Base-by-base conservation (phyloP, 2,329 filamentous ascomycete species). In the Verticillium klebahnii region DNA sequence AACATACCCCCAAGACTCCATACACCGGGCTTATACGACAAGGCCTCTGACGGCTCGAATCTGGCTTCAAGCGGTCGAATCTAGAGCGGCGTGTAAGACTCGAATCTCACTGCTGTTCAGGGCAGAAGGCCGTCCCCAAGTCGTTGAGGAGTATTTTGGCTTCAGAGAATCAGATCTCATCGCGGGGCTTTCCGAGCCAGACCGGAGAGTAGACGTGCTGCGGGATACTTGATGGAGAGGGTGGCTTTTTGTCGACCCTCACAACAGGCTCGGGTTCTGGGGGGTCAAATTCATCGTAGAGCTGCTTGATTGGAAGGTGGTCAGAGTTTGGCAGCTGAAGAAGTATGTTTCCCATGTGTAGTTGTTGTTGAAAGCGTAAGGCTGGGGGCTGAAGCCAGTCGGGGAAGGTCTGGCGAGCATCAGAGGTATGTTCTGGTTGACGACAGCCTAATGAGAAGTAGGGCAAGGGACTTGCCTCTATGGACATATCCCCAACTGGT, bases 1-100 rank as follows among this genome's bases (percentile, higher is more conserved):
- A 78, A 74, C 0, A 69, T 60, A 60, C 72, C 77, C 0, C 69
- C 71, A 3, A 78, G 70, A 19, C 71, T 74, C 76, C 75, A 78
- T 15, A 77, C 75, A 45, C 78, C 75, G 1, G 74, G 72, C 19
- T 68, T 19, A 52, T 73, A 74, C 2, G 71, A 71, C 6, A 78
- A 69, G 17, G 75, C 69, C 14, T 52, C 70, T 15, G 61, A 62
- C 36, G 72, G 69, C 39, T 76, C 72, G 60, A 79, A 78, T 15
- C 67, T 66, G 31, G 66, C 66, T 65, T 78, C 76, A 0, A 74
- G 76, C 11, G 74, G 71, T 3, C 70, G 69, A 56, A 69, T 63
- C 34, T 11, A 64, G 14, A 72, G 67, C 0, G 73, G 73, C 14
- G 72, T 70, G 36, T 69, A 67, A 25, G 72, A 76, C 25, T 72